These are phyloP conservation scores for Ocimum tenuiflorum DNA, from an alignment of 257 asterid genomes.

Conservation along the genomic window DNA sequence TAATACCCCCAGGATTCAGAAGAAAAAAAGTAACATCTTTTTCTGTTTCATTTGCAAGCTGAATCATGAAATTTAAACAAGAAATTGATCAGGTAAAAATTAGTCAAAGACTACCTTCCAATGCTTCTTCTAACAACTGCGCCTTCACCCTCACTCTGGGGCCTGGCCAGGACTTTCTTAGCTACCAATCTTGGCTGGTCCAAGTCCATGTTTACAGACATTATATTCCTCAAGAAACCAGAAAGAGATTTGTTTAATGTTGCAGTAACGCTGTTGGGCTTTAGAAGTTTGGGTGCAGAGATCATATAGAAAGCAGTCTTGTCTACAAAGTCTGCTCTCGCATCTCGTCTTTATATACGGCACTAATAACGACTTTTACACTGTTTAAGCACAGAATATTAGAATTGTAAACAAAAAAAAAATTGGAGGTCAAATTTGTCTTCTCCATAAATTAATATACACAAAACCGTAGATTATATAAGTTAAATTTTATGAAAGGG, in stretches of 20 bases:
- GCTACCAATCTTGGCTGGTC: slow-evolving; percentile 60
- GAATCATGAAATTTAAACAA: no score
- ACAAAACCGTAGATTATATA: no score
- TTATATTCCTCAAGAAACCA: slow-evolving; percentile 20
- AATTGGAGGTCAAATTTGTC: no score
- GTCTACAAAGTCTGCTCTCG: slow-evolving; percentile 12
- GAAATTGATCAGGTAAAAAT: neutral
- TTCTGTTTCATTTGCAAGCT: no score
- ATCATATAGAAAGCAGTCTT: slow-evolving; percentile 18
- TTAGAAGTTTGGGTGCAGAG: slow-evolving; percentile 22
- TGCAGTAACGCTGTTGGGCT: neutral
- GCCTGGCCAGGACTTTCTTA: slow-evolving; percentile 53
- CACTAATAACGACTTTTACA: no score
- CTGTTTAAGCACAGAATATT: no score
- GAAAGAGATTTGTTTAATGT: neutral
- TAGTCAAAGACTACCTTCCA: slow-evolving; percentile 49
- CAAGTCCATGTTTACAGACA: slow-evolving; percentile 44
- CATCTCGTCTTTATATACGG: slow-evolving; percentile 2
- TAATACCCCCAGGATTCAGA: no score
- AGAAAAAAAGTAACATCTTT: no score
- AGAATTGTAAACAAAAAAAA: no score
- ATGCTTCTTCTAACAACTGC: slow-evolving; percentile 82
- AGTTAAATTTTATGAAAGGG: no score
- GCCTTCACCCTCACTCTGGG: slow-evolving; percentile 76
- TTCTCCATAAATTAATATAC: no score